phyloP scores from a whole-genome alignment of 257 asterid genomes.

The Lantana camara region DNA sequence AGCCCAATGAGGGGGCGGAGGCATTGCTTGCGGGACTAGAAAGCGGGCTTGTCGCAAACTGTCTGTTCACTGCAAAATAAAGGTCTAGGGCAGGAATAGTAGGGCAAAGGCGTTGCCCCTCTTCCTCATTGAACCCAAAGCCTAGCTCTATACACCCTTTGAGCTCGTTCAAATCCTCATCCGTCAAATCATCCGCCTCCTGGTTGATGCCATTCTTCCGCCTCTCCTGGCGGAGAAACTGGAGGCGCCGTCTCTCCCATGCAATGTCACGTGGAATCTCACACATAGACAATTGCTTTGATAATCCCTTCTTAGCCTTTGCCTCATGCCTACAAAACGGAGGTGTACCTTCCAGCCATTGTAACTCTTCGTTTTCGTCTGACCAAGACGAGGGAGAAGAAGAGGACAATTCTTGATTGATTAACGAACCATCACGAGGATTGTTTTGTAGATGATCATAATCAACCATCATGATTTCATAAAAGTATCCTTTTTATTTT shows the following conservation, averaged over 20 bases:
- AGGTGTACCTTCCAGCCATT: constrained; percentile 67
- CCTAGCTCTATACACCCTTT: constrained; percentile 92
- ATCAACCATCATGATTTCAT: constrained; percentile 29
- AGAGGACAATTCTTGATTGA: not conserved
- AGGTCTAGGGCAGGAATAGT: constrained; percentile 92
- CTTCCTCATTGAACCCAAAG: constrained; percentile 79
- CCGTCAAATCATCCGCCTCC: constrained; percentile 48
- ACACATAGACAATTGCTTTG: constrained; percentile 80
- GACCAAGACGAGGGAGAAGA: constrained; percentile 36
- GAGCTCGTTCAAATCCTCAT: constrained; percentile 81
- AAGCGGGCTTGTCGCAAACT: constrained; percentile 54
- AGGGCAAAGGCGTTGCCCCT: constrained; percentile 62
- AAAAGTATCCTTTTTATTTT: not conserved
- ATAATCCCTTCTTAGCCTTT: constrained; percentile 36
- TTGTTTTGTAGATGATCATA: constrained; percentile 4
- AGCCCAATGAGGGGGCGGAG: constrained; percentile 27
- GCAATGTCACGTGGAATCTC: constrained; percentile 74
- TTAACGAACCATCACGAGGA: not conserved
- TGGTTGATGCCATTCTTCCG: constrained; percentile 36
- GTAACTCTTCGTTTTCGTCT: constrained; percentile 58
- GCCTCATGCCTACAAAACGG: constrained; percentile 64
- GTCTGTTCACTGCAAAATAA: constrained; percentile 80
- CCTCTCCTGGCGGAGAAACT: constrained; percentile 51
- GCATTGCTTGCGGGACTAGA: constrained; percentile 53
- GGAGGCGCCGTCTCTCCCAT: constrained; percentile 88